Evolutionary conservation across 257 asterid genomes (phyloP), one percentile per base, ranked within the genome.

Genomic region (Echium plantagineum): DNA sequence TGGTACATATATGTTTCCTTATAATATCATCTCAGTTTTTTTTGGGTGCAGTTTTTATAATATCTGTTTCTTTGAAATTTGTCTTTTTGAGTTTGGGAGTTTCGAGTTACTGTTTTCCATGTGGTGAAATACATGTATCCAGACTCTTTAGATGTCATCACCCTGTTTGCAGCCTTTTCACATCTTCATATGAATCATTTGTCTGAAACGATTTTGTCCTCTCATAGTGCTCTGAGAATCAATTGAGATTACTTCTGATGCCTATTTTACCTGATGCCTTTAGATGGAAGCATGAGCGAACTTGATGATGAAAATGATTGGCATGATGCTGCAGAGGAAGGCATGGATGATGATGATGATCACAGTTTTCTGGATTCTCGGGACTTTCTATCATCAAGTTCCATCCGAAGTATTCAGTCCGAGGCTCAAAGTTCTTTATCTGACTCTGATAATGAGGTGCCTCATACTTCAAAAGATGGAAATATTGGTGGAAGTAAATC

Each of bases 201-300:
- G 48, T 42, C 17, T 42, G 49, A 42, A 42, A 42, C 4, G 17
- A 42, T 42, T 42, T 35, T 42, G 2, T 42, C 17, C 49, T 42
- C 49, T 10, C 16, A 42, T 10, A 12, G 4, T 10, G 12, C 49
- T 63, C 52, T 18, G 49, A 38, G 55, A 19, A 63, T 31, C 15
- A 21, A 16, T 28, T 7, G 30, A 55, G 21, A 51, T 31, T 48
- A 26, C 30, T 52, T 42, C 46, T 26, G 32, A 38, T 19, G 15
- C 15, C 21, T 32, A 62, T 16, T 49, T 52, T 62, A 8, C 18
- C 31, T 61, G 53, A 18, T 26, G 18, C 21, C 47, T 67, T 55
- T 54, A 60, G 71, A 63, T 49, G 72, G 72, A 61, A 67, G 72
- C 59, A 24, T 52, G 46, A 61, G 65, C 47, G 72, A 58, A 55